Evolutionary conservation across 192 early-diverging fungal genomes (phyloP), one percentile per base, ranked within the genome.

Genomic region (Kickxella alabastrina): DNA sequence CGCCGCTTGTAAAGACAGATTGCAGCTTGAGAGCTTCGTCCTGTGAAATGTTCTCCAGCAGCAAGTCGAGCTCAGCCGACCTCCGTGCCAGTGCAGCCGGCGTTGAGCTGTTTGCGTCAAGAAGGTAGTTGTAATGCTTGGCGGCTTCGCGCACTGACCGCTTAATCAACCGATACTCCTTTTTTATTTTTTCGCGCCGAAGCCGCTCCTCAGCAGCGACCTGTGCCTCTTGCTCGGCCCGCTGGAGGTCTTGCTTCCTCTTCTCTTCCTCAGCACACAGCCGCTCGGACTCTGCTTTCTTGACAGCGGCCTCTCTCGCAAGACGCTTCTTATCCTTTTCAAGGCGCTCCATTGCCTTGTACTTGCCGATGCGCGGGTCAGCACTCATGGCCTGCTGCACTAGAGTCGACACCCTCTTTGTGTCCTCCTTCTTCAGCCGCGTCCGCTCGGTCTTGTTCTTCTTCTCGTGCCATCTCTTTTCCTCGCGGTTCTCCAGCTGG

Each of bases 341-440:
- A 13, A 53, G 63, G 39, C 78, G 77, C 18, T 90, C 90, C 22
- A 78, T 76, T 50, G 87, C 83, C 52, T 84, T 88, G 68, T 85
- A 88, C 18, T 56, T 52, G 21, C 79, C 79, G 51, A 92, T 83
- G 40, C 91, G 84, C 23, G 91, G 88, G 55, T 92, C 91, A 17
- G 79, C 50, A 37, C 65, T 54, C 62, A 89, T 81, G 6, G 85
- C 85, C 31, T 85, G 70, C 66, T 68, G 84, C 36, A 87, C 81
- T 12, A 88, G 62, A 39, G 71, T 80, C 29, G 69, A 73, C 6
- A 92, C 54, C 41, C 91, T 78, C 28, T 82, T 71, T 35, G 75
- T 91, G 60, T 92, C 91, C 52, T 92, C 91, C 59, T 86, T 92
- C 75, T 92, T 92, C 18, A 72, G 69, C 58, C 85, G 85, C 5